A percentile compares a stretch with the other conserved stretches of the same genome.
phyloP scores from a whole-genome alignment of 2,329 filamentous ascomycete genomes.

The Septoria petroselini region DNA sequence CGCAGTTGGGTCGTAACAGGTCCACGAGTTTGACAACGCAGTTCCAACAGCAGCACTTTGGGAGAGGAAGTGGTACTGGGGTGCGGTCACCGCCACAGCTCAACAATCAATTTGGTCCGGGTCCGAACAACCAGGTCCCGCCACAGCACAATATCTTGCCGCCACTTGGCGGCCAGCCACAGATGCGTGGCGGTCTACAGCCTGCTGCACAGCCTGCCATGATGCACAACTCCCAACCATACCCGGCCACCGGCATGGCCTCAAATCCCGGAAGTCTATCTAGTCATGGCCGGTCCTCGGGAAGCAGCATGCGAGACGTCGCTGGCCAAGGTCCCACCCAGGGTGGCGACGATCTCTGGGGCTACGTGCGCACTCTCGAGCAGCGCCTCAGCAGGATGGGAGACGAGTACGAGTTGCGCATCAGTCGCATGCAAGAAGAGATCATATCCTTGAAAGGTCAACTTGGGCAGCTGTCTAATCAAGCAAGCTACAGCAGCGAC shows the following conservation, averaged over 20 bases:
- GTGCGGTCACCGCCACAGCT: conserved; percentile 53
- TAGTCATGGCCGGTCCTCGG: conserved; percentile 54
- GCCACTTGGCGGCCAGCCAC: conserved; percentile 37
- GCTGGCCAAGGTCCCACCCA: conserved; percentile 51
- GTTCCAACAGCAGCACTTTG: conserved; percentile 62
- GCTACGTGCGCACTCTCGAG: conserved; percentile 69
- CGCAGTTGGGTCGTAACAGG: conserved; percentile 50
- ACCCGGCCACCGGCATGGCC: conserved; percentile 21
- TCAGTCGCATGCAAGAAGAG: conserved; percentile 46
- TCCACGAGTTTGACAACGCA: conserved; percentile 66
- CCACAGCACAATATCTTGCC: conserved; percentile 39
- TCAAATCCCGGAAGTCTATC: conserved; percentile 52
- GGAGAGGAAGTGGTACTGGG: conserved; percentile 54
- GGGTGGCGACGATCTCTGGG: conserved; percentile 56
- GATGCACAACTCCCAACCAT: conserved; percentile 38
- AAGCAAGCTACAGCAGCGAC: conserved; percentile 35
- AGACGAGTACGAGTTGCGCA: conserved; percentile 48
- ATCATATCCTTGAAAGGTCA: conserved; percentile 38
- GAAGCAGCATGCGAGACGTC: conserved; percentile 64
- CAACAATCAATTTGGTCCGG: conserved; percentile 42
- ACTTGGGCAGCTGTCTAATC: conserved; percentile 29
- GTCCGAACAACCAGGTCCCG: conserved; percentile 23
- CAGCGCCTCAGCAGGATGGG: conserved; percentile 47
- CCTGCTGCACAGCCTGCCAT: conserved; percentile 37
- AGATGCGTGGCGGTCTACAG: conserved; percentile 24